Conservation (phyloP, 306 rosid species). For the Hippophae tibetana region DNA sequence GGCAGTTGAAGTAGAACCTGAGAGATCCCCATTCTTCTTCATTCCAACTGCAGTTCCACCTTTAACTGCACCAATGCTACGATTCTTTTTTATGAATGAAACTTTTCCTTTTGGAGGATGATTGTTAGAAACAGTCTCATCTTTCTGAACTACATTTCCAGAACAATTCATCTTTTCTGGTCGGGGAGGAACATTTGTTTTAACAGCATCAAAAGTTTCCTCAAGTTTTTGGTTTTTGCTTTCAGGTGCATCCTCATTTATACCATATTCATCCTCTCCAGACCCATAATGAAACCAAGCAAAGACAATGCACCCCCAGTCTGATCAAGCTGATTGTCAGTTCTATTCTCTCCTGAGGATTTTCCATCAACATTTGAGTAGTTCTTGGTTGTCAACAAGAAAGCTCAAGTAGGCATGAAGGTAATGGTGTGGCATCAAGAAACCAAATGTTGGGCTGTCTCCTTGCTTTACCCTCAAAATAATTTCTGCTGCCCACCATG, state of each 20-base stretch:
- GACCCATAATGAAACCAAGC: slow-evolving; percentile 84
- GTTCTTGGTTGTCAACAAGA: slow-evolving; percentile 70
- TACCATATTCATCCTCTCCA: slow-evolving; percentile 73
- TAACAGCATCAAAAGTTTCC: slow-evolving; percentile 27
- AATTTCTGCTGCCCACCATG: slow-evolving; percentile 83
- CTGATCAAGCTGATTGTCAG: slow-evolving; percentile 31
- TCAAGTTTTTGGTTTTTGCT: slow-evolving; percentile 16
- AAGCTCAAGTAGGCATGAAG: slow-evolving; percentile 73
- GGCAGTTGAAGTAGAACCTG: slow-evolving; percentile 19
- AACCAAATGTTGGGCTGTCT: slow-evolving; percentile 81
- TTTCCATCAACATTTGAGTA: slow-evolving; percentile 34
- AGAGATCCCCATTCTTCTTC: slow-evolving; percentile 29
- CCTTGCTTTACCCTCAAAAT: slow-evolving; percentile 89
- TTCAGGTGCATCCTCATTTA: slow-evolving; percentile 28
- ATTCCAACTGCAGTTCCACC: slow-evolving; percentile 25
- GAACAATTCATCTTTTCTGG: slow-evolving; percentile 28
- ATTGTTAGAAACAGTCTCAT: slow-evolving; percentile 28
- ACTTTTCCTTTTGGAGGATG: slow-evolving; percentile 43
- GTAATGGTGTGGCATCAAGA: slow-evolving; percentile 77
- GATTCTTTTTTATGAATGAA: slow-evolving; percentile 51
- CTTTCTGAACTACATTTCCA: slow-evolving; percentile 33
- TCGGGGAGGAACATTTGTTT: slow-evolving; percentile 25
- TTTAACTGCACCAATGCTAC: slow-evolving; percentile 35
- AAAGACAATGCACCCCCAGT: slow-evolving; percentile 72
- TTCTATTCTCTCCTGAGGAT: slow-evolving; percentile 31